phyloP scores from a whole-genome alignment of 164 flowering plant species.

The Buxus sempervirens region DNA sequence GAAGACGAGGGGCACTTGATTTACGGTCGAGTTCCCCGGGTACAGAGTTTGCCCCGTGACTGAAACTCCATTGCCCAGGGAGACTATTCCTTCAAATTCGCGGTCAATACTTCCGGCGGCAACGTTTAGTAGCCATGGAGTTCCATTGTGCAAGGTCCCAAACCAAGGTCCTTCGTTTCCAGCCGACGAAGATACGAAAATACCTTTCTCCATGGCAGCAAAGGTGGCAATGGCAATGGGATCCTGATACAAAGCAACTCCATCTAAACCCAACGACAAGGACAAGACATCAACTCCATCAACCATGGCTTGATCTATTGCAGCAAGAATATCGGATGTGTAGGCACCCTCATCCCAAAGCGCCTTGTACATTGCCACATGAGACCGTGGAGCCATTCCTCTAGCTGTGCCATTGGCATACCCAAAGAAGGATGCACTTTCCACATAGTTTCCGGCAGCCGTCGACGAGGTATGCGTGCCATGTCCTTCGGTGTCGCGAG shows the following conservation, averaged over 20 bases:
- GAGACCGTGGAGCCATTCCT: constrained; percentile 56
- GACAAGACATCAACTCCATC: constrained; percentile 76
- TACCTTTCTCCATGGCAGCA: constrained; percentile 52
- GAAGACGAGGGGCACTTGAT: too few relatives aligned
- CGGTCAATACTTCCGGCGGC: constrained; percentile 47
- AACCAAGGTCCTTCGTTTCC: constrained; percentile 34
- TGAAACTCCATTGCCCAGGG: constrained; percentile 37
- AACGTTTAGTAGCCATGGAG: constrained; percentile 46
- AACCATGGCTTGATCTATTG: constrained; percentile 48
- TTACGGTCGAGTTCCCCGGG: constrained; percentile 30
- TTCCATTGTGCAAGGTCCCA: constrained; percentile 31
- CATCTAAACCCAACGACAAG: constrained; percentile 41
- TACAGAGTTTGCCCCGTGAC: constrained; percentile 29
- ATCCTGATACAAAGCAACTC: constrained; percentile 31
- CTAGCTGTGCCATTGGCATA: constrained; percentile 53
- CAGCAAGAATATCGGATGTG: constrained; percentile 54
- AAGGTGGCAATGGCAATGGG: constrained; percentile 52
- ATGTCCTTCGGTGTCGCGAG: constrained; percentile 56
- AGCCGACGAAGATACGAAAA: constrained; percentile 41
- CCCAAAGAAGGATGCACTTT: constrained; percentile 39
- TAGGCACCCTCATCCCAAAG: constrained; percentile 24
- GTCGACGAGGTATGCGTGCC: constrained; percentile 67
- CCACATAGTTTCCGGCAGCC: constrained; percentile 47
- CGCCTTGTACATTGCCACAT: constrained; percentile 60
- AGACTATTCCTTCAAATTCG: constrained; percentile 26